Conservation (phyloP, 2,329 filamentous ascomycete genomes). For the Leptosphaerulina australis region DNA sequence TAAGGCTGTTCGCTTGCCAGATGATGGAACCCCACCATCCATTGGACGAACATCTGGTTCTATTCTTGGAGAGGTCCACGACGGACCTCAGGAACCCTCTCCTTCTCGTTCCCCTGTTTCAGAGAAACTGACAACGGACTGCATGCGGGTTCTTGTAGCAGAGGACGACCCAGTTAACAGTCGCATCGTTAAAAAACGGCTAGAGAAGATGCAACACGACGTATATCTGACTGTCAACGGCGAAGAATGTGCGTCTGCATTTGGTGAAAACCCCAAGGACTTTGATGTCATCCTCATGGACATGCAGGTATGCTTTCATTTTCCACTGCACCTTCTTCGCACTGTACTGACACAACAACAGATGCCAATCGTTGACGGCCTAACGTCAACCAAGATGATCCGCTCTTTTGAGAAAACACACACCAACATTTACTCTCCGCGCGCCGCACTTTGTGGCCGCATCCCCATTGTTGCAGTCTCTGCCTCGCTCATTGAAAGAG, state of each 20-base stretch:
- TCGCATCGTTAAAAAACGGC: constrained; percentile 76
- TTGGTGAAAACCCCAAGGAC: constrained; percentile 64
- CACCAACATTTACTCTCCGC: constrained; percentile 61
- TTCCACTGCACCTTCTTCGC: too few species aligned
- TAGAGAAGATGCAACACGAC: constrained; percentile 76
- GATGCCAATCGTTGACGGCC: constrained; percentile 92
- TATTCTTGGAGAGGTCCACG: constrained; percentile 40
- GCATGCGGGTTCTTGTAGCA: constrained; percentile 74
- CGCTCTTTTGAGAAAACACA: constrained; percentile 69
- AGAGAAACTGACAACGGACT: constrained; percentile 41
- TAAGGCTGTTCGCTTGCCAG: constrained; percentile 55
- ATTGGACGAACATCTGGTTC: constrained; percentile 25
- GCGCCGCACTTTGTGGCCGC: constrained; percentile 66
- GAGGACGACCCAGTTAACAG: constrained; percentile 91
- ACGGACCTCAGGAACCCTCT: constrained; percentile 21
- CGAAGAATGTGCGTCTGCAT: constrained; percentile 78
- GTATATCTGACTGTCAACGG: constrained; percentile 79
- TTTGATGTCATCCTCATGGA: constrained; percentile 91
- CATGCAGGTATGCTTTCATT: constrained; percentile 72
- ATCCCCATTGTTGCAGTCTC: constrained; percentile 87
- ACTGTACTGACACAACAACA: constrained; percentile 45
- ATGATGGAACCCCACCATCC: constrained; percentile 44
- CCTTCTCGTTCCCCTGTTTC: constrained; percentile 10
- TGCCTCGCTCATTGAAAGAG: constrained; percentile 75
- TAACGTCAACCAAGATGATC: constrained; percentile 83